Percentiles rank a stretch among this genome's conserved stretches.
phyloP scores from a whole-genome alignment of 257 asterid genomes.

The Lantana camara region DNA sequence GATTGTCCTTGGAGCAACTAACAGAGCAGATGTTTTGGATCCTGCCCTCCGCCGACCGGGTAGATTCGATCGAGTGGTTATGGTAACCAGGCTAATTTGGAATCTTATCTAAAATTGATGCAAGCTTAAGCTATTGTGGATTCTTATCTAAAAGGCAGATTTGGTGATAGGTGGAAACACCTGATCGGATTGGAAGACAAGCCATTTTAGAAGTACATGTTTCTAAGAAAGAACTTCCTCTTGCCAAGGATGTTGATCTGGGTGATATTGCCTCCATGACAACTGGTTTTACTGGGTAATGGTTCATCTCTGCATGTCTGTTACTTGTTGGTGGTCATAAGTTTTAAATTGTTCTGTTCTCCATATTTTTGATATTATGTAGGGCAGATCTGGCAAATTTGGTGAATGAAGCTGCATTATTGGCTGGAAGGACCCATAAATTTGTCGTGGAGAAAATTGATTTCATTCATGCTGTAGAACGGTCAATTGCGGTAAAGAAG shows the following conservation, averaged over 20 bases:
- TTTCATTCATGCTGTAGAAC: constrained; percentile 93
- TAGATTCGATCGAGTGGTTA: constrained; percentile 97
- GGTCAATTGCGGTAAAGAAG: constrained; percentile 83
- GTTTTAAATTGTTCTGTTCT: constrained; percentile 17
- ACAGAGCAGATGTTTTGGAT: constrained; percentile 94
- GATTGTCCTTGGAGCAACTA: constrained; percentile 98
- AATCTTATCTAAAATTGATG: constrained; percentile 19
- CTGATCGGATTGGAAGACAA: constrained; percentile 96
- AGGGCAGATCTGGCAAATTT: constrained; percentile 99
- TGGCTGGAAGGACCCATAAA: constrained; percentile 92
- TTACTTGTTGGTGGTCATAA: constrained; percentile 22
- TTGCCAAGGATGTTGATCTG: constrained; percentile 76
- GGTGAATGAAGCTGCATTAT: constrained; percentile 97
- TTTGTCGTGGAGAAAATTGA: constrained; percentile 78
- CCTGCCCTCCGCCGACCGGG: constrained; percentile 99
- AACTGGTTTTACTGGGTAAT: constrained; percentile 97
- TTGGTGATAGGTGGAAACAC: constrained; percentile 86
- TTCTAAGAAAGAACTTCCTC: constrained; percentile 92
- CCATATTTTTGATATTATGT: constrained; percentile 38
- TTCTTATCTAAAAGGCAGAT: constrained; percentile 25
- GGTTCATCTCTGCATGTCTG: constrained; percentile 22
- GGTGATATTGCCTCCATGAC: constrained; percentile 92
- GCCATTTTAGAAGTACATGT: constrained; percentile 91
- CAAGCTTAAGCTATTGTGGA: constrained; percentile 15
- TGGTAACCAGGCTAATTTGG: constrained; percentile 47